Base-by-base conservation (phyloP, 768 basidiomycete genomes). In the Galerina sulciceps region DNA sequence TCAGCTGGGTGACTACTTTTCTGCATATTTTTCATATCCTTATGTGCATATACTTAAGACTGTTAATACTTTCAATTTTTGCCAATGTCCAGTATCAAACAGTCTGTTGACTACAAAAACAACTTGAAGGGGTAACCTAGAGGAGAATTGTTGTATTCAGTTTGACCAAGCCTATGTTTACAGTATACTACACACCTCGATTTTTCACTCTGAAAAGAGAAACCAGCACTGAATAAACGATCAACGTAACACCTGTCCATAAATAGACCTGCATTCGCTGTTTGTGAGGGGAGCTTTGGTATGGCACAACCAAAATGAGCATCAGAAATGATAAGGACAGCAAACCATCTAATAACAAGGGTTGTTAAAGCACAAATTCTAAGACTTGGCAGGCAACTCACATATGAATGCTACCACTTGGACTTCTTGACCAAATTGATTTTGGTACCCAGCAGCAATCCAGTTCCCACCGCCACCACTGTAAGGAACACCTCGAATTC, bases 141-240 rank as follows among this genome's bases (percentile, higher is more conserved):
- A 38, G 23, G 20, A 40, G 36, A 26, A 38, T 52, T 11, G 44
- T 38, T 26, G 15, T 6, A 38, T 37, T 10, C 26, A 46, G 58
- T 2, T 35, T 10, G 43, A 10, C n/a, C 31, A 15, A 41, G 35
- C 42, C 17, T 18, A 35, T 35, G n/a, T 17, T 4, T 15, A n/a
- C 14, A 44, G 23, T 10, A 70, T 81, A 50, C 58, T 10, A 70
- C 81, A 50, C 58, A 92, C 94, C 91, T 76, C 86, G 82, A 73
- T 97, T 96, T 79, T 99, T 99, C 60, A 95, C 76, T 67, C 86
- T 85, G 81, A 99, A 99, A 44, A 98, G 68, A 26, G 90, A 91
- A 36, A 97, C 74, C 38, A 99, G 79, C 60, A 95, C 80, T 37
- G 93, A 94, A 75, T 95, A 97, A 49, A 96, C 79, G 66, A 96